Evolutionary conservation across 2,329 filamentous ascomycete genomes (phyloP).

Genomic region (Talaromyces piceae): DNA sequence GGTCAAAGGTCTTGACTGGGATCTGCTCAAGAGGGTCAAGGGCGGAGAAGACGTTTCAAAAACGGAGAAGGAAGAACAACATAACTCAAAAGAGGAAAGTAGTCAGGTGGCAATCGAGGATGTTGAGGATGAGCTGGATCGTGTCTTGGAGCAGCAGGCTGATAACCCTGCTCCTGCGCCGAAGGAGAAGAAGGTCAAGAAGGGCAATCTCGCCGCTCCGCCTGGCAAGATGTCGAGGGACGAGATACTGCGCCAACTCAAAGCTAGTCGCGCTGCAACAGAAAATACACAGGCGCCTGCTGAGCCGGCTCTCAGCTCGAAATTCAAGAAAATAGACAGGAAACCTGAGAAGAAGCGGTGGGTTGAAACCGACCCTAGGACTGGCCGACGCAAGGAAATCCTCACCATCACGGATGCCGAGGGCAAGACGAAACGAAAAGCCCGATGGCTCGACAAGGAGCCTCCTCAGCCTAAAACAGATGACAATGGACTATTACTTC

Average conservation of each 20-base stretch:
- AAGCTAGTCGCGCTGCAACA: slow-evolving; percentile 43
- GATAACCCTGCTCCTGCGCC: slow-evolving; percentile 23
- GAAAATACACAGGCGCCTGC: slow-evolving; percentile 33
- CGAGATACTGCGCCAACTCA: slow-evolving; percentile 54
- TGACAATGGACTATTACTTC: slow-evolving; percentile 28
- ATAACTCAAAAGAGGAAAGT: slow-evolving; percentile 20
- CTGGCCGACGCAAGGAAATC: slow-evolving; percentile 47
- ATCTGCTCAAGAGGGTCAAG: slow-evolving; percentile 47
- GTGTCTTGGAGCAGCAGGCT: slow-evolving; percentile 32
- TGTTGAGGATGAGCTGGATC: slow-evolving; percentile 56
- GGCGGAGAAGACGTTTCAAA: slow-evolving; percentile 49
- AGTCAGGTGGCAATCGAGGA: slow-evolving; percentile 29
- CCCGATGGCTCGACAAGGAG: slow-evolving; percentile 44
- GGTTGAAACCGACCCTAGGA: slow-evolving; percentile 47
- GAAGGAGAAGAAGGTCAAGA: slow-evolving; percentile 42
- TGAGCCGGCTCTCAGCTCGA: slow-evolving; percentile 45
- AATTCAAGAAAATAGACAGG: slow-evolving; percentile 47
- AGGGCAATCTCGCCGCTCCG: slow-evolving; percentile 43
- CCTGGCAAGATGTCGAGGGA: slow-evolving; percentile 48
- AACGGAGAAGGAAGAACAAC: slow-evolving; percentile 19
- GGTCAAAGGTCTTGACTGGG: slow-evolving; percentile 86
- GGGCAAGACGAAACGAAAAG: slow-evolving; percentile 55
- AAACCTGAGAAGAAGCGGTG: slow-evolving; percentile 44
- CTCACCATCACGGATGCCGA: slow-evolving; percentile 52
- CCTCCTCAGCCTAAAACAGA: slow-evolving; percentile 10